Base-by-base conservation (phyloP, 2,329 filamentous ascomycete species). In the Thelonectria olida region DNA sequence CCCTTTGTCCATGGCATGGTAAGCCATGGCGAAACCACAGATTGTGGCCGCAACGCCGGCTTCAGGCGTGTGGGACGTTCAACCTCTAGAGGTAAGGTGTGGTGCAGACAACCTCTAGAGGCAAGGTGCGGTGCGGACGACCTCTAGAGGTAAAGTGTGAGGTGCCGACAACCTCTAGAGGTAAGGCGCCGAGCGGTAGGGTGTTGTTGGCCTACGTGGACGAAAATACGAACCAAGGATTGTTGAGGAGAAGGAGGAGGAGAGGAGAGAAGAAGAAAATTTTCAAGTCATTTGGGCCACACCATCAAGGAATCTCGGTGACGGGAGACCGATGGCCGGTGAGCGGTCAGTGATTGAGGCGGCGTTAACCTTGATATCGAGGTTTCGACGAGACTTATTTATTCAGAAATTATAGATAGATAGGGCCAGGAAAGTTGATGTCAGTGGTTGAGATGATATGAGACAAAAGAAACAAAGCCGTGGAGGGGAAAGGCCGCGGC, bases 1-100 rank as follows among this genome's bases (percentile, higher is more conserved):
- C 70, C 70, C 58, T 72, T 72, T 71, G 70, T 65, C 70, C 70
- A 72, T 72, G 63, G 56, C 54, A 67, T 65, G 62, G 59, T 61
- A 61, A 66, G 57, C 65, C 66, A 69, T 66, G 65, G 41, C 52
- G 61, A 68, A 66, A 59, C 61, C 60, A 62, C 57, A 68, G 57
- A 39, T 47, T 62, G 58, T 70, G 55, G 54, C 60, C 64, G 59
- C 65, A 59, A 67, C 63, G 65, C 68, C 66, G 67, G 65, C 65
- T 61, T 69, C 66, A 69, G 66, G 68, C 65, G 65, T 61, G 68
- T 70, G 68, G 68, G 67, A 70, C 68, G 61, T 61, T 62, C 48
- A 65, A 67, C 67, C 67, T 68, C 66, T 70, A 70, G 67, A 70
- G 67, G 67, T 65, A 70, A 70, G 65, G 54, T 66, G 67, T 61